Base-by-base conservation (phyloP, 2,329 filamentous ascomycete genomes). In the Penicillium sp. region DNA sequence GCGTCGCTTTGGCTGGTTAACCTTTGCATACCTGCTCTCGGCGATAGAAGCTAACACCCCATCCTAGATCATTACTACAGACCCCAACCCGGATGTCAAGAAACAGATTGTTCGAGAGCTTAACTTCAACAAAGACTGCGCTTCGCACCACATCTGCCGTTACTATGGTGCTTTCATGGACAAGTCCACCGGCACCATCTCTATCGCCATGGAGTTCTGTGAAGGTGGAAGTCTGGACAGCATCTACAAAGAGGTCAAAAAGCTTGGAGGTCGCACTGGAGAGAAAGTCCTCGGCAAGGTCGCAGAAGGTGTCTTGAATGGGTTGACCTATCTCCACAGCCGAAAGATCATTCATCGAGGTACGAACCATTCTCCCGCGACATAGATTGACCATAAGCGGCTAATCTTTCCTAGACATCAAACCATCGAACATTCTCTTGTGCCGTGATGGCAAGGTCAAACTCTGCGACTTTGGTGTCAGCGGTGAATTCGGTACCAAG, bases 131-230 rank as follows among this genome's bases (percentile, higher is more conserved):
- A 97, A 97, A 77, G 91, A 93, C 65, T 97, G 94, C 73, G 92
- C 91, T 6, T 97, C 92, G 5, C 89, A 94, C 59, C 92, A 97
- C 74, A 99, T 99, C 69, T 99, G 94, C 78, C 87, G 89, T 62
- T 99, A 99, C 78, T 99, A 97, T 70, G 94, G 94, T 62, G 93
- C 93, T 41, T 99, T 97, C 73, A 91, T 95, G 73, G 93, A 99
- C 72, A 90, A 94, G 58, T 89, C 91, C n/a, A 95, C 91, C 10
- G 91, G 93, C 50, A 97, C 93, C 48, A 97, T 99, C 66, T 96
- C 91, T 48, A 99, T 99, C 71, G 93, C 92, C 57, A 99, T 99
- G 94, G 94, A 99, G 74, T 97, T 96, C 70, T 99, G 94, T 73
- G 94, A 97, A 77, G 94, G 94, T 57, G 94, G 94, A 53, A 96